A percentile compares a stretch with the other conserved stretches of the same genome.
Conservation (phyloP, 352 stramenopile genomes). For the Phytophthora pini region DNA sequence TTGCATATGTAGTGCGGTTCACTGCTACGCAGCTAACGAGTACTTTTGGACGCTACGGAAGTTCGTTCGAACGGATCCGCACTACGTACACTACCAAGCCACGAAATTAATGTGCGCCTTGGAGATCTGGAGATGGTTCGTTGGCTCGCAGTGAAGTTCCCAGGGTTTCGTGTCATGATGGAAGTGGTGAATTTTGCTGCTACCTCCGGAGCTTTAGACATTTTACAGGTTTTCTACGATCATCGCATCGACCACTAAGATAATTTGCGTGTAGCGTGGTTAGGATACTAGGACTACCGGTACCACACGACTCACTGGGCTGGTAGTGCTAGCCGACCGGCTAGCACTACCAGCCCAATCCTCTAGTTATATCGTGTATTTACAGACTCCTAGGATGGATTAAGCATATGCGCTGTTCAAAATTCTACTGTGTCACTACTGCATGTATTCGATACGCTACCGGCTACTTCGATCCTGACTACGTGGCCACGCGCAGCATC, state of each 20-base stretch:
- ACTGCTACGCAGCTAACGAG: neutral
- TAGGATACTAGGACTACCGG: neutral
- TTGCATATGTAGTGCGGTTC: too few relatives aligned
- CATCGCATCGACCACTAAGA: neutral
- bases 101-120: neutral
- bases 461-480: too few relatives aligned
- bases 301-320: too few relatives aligned
- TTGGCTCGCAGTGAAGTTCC: neutral
- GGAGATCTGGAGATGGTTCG: neutral
- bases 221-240: conserved; percentile 1
- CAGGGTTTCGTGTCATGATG: neutral
- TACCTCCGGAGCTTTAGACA: neutral
- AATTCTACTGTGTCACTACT: too few relatives aligned
- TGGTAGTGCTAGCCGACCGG: too few relatives aligned
- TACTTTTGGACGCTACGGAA: neutral
- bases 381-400: too few relatives aligned
- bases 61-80: neutral
- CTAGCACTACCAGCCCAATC: too few relatives aligned
- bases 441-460: too few relatives aligned
- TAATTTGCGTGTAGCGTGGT: neutral
- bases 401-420: too few relatives aligned
- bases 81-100: neutral
- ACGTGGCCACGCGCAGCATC: too few relatives aligned
- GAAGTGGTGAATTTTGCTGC: neutral
- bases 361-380: too few relatives aligned